These are phyloP conservation scores for Paramecium primaurelia DNA, from an alignment of 73 alveolate species.

Conservation along the genomic window DNA sequence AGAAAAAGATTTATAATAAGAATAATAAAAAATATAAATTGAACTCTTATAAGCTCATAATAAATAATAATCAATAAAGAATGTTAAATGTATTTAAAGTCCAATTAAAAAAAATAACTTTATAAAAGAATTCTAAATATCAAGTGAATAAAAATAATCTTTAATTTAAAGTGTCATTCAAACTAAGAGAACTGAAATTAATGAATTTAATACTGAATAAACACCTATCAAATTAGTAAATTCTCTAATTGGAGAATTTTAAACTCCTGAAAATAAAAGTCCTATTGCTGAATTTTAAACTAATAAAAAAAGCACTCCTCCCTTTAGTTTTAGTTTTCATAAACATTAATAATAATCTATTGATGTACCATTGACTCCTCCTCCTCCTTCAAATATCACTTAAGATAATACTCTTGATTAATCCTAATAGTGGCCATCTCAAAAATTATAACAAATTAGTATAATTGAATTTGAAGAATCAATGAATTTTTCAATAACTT, in stretches of 20 bases:
- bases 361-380: neutral
- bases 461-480: neutral
- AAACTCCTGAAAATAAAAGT: neutral
- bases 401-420: neutral
- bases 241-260: neutral
- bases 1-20: neutral
- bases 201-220: neutral
- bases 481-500: neutral
- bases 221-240: neutral
- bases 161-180: neutral
- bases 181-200: neutral
- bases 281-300: neutral
- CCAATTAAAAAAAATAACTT: neutral
- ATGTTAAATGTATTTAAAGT: neutral
- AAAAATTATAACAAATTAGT: neutral
- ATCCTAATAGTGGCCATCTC: neutral
- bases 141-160: neutral
- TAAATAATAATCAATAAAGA: neutral
- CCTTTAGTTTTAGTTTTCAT: neutral
- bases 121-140: neutral
- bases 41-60: neutral
- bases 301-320: neutral
- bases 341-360: neutral
- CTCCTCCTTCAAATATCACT: neutral
- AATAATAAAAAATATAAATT: neutral